Evolutionary conservation across 2,329 filamentous ascomycete species (phyloP).

Genomic region (Aspergillus thermomutatus): DNA sequence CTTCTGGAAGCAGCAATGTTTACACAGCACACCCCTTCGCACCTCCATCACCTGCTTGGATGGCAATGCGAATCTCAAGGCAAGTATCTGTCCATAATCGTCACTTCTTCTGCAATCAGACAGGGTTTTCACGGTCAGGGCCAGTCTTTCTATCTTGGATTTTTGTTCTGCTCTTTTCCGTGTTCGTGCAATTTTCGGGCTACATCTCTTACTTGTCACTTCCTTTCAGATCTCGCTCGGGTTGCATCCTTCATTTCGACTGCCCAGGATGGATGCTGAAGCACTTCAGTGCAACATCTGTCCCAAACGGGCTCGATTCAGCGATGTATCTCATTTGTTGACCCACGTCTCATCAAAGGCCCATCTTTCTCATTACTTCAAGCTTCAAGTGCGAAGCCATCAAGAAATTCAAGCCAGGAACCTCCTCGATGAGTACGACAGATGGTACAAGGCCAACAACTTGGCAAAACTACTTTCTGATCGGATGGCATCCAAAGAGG

Average conservation of each 20-base stretch:
- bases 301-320: constrained; percentile 74
- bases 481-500: constrained; percentile 72
- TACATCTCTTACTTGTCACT: constrained; percentile 25
- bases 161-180: constrained; percentile 19
- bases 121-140: constrained; percentile 9
- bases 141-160: constrained; percentile 22
- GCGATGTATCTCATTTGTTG: constrained; percentile 84
- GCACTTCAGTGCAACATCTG: constrained; percentile 81
- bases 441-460: constrained; percentile 71
- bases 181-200: constrained; percentile 12
- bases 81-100: constrained; percentile 12
- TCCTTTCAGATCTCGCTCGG: constrained; percentile 14
- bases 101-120: constrained; percentile 18
- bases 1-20: constrained; percentile 7
- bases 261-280: constrained; percentile 46
- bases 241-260: constrained; percentile 14
- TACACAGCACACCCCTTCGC: not conserved
- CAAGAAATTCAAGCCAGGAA: constrained; percentile 63
- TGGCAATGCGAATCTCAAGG: constrained; percentile 3
- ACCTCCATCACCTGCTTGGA: constrained; percentile 1
- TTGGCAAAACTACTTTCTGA: constrained; percentile 73
- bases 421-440: constrained; percentile 65
- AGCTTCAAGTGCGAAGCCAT: constrained; percentile 68
- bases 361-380: constrained; percentile 82
- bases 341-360: constrained; percentile 91